phyloP scores from a whole-genome alignment of 2,329 filamentous ascomycete genomes.

The Pleoardoris graminearum region DNA sequence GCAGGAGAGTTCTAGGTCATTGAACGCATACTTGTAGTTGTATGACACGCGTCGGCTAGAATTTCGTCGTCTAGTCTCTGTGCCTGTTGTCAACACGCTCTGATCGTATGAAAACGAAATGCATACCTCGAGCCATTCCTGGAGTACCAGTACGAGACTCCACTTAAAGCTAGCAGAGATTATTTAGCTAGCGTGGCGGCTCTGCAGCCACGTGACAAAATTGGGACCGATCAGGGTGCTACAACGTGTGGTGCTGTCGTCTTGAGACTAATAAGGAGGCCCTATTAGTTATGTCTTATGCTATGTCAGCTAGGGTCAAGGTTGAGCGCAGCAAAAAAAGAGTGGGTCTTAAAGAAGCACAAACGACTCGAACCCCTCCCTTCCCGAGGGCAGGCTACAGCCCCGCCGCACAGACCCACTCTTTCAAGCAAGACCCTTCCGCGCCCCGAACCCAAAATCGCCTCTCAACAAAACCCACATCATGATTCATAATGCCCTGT shows the following conservation, averaged over 20 bases:
- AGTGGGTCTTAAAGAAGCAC: background rate
- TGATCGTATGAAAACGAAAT: background rate
- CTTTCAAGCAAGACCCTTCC: background rate
- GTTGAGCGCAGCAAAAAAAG: background rate
- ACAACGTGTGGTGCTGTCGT: too few species aligned
- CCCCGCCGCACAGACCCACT: slow-evolving; percentile 9
- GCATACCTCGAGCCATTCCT: slow-evolving; percentile 21
- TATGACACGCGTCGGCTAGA: slow-evolving; percentile 6
- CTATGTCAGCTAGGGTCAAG: too few species aligned
- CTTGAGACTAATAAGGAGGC: too few species aligned
- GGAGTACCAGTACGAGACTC: background rate
- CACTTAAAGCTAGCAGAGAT: background rate
- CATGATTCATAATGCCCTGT: too few species aligned
- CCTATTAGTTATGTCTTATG: too few species aligned
- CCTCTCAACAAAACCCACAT: too few species aligned
- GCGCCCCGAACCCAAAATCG: background rate
- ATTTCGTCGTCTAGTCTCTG: slow-evolving; percentile 3
- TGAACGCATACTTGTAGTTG: slow-evolving; percentile 4
- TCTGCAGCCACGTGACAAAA: too few species aligned
- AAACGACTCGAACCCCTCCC: background rate
- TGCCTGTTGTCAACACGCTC: background rate
- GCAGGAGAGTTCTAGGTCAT: slow-evolving; percentile 2
- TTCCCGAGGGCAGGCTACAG: background rate
- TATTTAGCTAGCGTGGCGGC: too few species aligned
- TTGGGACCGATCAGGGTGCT: too few species aligned